Evolutionary conservation across 352 stramenopile genomes (phyloP), one percentile per base, ranked within the genome.

Genomic region (Phytophthora macrochlamydospora): DNA sequence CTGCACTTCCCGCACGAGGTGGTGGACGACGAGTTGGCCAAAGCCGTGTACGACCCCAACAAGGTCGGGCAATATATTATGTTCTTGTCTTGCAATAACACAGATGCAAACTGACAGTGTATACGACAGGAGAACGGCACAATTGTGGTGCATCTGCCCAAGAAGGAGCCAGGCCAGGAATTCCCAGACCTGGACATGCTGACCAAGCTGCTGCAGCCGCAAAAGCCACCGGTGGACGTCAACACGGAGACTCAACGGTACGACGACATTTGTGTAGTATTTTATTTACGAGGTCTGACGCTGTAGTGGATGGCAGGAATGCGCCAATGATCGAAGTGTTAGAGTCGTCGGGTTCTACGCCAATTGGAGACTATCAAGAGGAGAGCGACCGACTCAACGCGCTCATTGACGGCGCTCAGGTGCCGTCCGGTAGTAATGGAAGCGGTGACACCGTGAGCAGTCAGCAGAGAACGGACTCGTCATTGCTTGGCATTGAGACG

Each of bases 121-220:
- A 48, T 50, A 28, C 7, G 45, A 32, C 51, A 98, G 81, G 88
- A 98, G 0, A 87, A 98, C 53, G 95, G 95, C 7, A 98, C 91
- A 24, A 97, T 98, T 45, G 85, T 89, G 40, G 83, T 98, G 51
- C 89, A 98, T 67, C 42, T 98, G 51, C 82, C 78, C 28, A 98
- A 98, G 74, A 85, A 89, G 65, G 85, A 91, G 35, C 81, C 89
- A 1, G 92, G 90, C 1, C 80, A 86, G 53, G 74, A 97, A 46
- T 98, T 98, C 61, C 75, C 89, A 11, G 94, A 98, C 75, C 79
- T 98, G 18, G 93, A 98, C 67, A 82, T 98, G 66, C 81, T 98
- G 50, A 98, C 94, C 1, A 98, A 92, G 50, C 74, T 98, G 29
- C 60, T 98, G 51, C 84, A 93, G 69, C 83, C 82, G 38, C 88